Base-by-base conservation (phyloP, 2,329 filamentous ascomycete species). In the Fusarium camptoceras region DNA sequence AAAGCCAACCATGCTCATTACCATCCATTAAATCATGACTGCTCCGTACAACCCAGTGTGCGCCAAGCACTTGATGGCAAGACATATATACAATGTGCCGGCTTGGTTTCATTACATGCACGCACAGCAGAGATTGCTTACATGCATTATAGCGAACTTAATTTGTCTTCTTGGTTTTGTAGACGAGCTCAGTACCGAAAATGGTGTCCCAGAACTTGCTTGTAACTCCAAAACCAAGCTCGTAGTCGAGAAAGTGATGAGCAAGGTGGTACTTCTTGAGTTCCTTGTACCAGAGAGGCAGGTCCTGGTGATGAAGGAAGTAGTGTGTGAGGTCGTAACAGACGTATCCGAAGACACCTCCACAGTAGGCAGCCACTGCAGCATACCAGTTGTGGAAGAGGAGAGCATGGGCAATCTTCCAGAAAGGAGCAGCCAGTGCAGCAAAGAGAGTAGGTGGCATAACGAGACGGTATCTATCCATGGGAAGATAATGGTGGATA, bases 311-410 rank as follows among this genome's bases (percentile, higher is more conserved):
- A 81, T 99, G 96, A 41, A 99, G 87, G 87, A 99, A 99, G 86
- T 98, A 99, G 81, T 99, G 96, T 3, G 96, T 99, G 84, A 98
- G 77, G 80, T 99, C 96, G 83, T 99, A 99, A 85, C 92, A 94
- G 68, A 98, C 87, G 79, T 99, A 99, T 60, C 96, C 96, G 75
- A 97, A 97, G 69, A 99, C 90, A 66, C 94, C 96, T 51, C 96
- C 96, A 76, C 91, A 95, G 84, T 87, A 99, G 6, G 94, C 91
- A 24, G 90, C 88, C 1, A 90, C 88, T 8, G 90, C 96, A 12
- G 91, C 88, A 80, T 92, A 87, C 94, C 94, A 98, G 81, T 95
- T 88, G 82, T 90, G 94, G 79, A 83, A 92, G 80, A 99, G 94
- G 57, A 98, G 77, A 3, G 85, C 73, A 73, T 98, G 95, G 0